Percentiles rank a stretch among this genome's conserved stretches.
These are phyloP conservation scores for Colletotrichum sp. DNA, from an alignment of 2,329 filamentous ascomycete species.

Conservation along the genomic window DNA sequence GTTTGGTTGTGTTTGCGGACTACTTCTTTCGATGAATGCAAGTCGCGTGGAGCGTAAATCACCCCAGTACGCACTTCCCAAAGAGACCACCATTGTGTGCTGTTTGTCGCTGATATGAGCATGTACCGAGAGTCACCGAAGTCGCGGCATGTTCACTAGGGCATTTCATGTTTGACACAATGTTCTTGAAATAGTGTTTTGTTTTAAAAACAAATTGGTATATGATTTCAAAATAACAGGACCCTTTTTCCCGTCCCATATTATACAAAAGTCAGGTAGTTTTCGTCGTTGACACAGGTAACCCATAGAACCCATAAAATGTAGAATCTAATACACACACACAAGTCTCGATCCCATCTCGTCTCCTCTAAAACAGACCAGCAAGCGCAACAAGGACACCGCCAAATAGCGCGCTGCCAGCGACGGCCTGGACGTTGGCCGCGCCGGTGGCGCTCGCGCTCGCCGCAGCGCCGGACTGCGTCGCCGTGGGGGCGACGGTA, in stretches of 20 bases:
- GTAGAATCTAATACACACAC: background rate
- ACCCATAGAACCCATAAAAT: background rate
- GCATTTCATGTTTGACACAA: background rate
- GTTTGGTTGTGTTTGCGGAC: background rate
- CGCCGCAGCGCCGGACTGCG: slow-evolving; percentile 7
- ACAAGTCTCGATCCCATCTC: background rate
- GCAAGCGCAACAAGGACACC: slow-evolving; percentile 1
- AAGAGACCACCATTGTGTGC: rapidly evolving
- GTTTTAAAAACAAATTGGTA: background rate
- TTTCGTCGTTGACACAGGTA: background rate
- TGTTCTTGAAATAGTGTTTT: background rate
- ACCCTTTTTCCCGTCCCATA: background rate
- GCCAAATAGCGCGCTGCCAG: slow-evolving; percentile 7
- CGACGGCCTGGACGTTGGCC: background rate
- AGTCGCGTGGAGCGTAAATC: background rate
- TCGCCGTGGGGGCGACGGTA: background rate
- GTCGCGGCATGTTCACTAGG: background rate
- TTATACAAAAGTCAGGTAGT: background rate
- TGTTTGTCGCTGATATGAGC: background rate
- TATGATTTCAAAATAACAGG: background rate
- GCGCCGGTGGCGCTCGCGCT: background rate
- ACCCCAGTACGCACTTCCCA: rapidly evolving
- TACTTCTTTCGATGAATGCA: background rate
- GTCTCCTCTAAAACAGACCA: background rate
- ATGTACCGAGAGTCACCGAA: rapidly evolving